Percentiles rank a stretch among this genome's conserved stretches.
Evolutionary conservation across 2,329 filamentous ascomycete genomes (phyloP).

Genomic region (Sodiomyces alkalinus): DNA sequence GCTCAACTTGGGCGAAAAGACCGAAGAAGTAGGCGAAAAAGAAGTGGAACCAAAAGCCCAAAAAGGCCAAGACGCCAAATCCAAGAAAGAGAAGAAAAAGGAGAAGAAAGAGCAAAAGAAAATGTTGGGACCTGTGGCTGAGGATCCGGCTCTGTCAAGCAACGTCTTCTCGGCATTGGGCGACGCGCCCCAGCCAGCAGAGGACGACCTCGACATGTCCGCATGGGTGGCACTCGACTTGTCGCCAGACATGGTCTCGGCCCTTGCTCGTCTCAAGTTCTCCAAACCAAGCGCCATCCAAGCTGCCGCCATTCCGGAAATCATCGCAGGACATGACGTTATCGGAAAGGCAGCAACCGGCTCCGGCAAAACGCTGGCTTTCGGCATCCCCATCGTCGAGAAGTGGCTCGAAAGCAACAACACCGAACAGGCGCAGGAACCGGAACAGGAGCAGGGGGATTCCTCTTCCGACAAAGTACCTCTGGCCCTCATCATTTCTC

Average conservation of each 20-base stretch:
- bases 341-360: slow-evolving; percentile 94
- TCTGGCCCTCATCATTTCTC: slow-evolving; percentile 70
- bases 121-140: slow-evolving; percentile 14
- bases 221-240: slow-evolving; percentile 65
- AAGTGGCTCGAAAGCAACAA: slow-evolving; percentile 47
- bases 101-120: slow-evolving; percentile 17
- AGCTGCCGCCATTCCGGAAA: slow-evolving; percentile 60
- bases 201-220: slow-evolving; percentile 52
- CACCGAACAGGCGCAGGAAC: slow-evolving; percentile 14
- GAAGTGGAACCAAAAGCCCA: slow-evolving; percentile 16
- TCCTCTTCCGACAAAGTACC: slow-evolving; percentile 26
- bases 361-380: slow-evolving; percentile 91
- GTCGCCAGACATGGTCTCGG: slow-evolving; percentile 54
- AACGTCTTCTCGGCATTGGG: slow-evolving; percentile 42
- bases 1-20: slow-evolving; percentile 3
- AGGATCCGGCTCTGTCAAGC: slow-evolving; percentile 25
- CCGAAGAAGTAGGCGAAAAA: slow-evolving; percentile 14
- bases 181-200: no score
- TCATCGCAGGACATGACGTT: slow-evolving; percentile 73
- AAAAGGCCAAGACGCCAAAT: slow-evolving; percentile 10
- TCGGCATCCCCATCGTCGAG: slow-evolving; percentile 86
- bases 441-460: background rate
- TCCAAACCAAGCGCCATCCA: slow-evolving; percentile 72
- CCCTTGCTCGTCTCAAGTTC: slow-evolving; percentile 70
- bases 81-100: slow-evolving; percentile 13